These are phyloP conservation scores for Globisporangium splendens DNA, from an alignment of 352 stramenopile species.

Conservation along the genomic window DNA sequence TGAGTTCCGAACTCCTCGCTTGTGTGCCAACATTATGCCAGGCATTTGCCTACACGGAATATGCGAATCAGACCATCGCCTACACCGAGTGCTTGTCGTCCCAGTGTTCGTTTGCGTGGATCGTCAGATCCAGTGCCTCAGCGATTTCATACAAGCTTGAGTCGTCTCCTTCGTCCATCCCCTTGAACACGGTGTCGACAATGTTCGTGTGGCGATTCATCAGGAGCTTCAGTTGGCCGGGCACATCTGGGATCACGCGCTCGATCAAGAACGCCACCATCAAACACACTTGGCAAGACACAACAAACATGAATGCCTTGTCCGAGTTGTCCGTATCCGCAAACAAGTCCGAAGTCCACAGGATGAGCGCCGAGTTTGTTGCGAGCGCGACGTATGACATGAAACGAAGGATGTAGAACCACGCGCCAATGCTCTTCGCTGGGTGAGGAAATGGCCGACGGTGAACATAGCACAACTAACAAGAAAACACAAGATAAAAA, in stretches of 20 bases:
- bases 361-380: conserved; percentile 76
- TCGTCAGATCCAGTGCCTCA: conserved; percentile 66
- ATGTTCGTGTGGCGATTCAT: conserved; percentile 69
- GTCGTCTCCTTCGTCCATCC: conserved; percentile 56
- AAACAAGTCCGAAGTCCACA: conserved; percentile 82
- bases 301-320: conserved; percentile 65
- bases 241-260: conserved; percentile 50
- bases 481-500: neutral
- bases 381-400: conserved; percentile 77
- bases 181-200: conserved; percentile 75
- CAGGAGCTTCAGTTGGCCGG: conserved; percentile 50
- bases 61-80: too few relatives aligned
- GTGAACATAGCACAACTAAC: conserved; percentile 60
- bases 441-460: conserved; percentile 75
- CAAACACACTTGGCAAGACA: conserved; percentile 70
- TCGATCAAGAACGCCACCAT: conserved; percentile 63
- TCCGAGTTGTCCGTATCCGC: conserved; percentile 25
- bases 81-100: conserved; percentile 29
- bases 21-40: too few relatives aligned
- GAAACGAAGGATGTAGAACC: conserved; percentile 83
- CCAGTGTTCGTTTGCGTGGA: conserved; percentile 74
- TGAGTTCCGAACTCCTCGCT: too few relatives aligned
- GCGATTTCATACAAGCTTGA: conserved; percentile 72
- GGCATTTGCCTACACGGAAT: too few relatives aligned
- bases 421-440: conserved; percentile 90